These are phyloP conservation scores for Malus hybrid DNA, from an alignment of 331 rosid genomes.

Conservation along the genomic window DNA sequence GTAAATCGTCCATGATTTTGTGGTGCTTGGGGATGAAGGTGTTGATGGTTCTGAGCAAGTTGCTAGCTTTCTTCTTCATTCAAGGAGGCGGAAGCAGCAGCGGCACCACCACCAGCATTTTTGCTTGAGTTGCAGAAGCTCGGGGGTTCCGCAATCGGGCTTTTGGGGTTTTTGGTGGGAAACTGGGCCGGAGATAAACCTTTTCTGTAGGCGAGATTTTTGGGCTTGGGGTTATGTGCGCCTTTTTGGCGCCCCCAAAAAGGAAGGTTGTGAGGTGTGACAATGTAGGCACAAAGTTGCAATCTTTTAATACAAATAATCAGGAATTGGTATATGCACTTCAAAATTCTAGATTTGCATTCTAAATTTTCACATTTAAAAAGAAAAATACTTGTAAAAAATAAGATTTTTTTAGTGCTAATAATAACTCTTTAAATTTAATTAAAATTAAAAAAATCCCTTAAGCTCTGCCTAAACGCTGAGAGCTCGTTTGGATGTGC, in stretches of 20 bases:
- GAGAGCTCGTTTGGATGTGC: no score
- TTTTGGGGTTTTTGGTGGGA: not conserved
- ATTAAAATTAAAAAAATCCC: no score
- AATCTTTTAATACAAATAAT: not conserved
- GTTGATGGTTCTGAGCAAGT: conserved; percentile 22
- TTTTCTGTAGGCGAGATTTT: not conserved
- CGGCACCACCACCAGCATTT: not conserved
- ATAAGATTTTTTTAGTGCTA: no score
- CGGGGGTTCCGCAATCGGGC: not conserved
- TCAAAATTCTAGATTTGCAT: no score
- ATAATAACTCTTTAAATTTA: no score
- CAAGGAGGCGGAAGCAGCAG: conserved; percentile 25
- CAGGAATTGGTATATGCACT: no score
- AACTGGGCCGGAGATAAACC: not conserved
- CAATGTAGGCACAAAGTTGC: not conserved
- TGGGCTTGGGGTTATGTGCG: not conserved
- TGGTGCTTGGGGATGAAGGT: conserved; percentile 7
- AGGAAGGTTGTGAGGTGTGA: not conserved
- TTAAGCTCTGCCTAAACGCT: no score
- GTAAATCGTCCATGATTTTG: conserved; percentile 33
- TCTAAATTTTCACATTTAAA: no score
- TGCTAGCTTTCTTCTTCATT: conserved; percentile 84
- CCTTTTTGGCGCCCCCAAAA: not conserved
- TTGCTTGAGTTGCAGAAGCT: not conserved
- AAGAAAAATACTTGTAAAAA: no score